Evolutionary conservation across 306 rosid genomes (phyloP).

Genomic region (Morella rubra): DNA sequence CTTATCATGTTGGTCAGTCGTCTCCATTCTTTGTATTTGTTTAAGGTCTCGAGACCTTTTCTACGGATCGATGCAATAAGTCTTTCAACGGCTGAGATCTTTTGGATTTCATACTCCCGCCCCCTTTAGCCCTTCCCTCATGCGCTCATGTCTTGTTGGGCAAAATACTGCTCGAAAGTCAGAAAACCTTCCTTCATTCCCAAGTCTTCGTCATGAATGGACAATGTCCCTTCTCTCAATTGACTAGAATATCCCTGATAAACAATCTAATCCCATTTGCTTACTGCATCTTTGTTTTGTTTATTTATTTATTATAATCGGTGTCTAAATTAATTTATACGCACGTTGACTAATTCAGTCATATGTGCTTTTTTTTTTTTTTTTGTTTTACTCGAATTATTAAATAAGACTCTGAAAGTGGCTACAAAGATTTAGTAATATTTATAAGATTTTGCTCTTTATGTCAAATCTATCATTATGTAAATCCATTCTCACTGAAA

Average conservation of each 20-base stretch:
- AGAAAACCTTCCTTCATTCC: conserved; percentile 14
- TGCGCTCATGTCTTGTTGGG: background rate
- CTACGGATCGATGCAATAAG: background rate
- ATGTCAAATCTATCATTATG: too few species aligned
- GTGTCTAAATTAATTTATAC: too few species aligned
- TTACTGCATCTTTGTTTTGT: too few species aligned
- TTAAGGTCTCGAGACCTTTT: background rate
- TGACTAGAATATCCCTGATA: conserved; percentile 11
- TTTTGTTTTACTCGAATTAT: too few species aligned
- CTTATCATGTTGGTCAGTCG: background rate
- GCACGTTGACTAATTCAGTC: too few species aligned
- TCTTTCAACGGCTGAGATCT: background rate
- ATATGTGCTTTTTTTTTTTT: too few species aligned
- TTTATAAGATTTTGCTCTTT: too few species aligned
- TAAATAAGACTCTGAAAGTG: too few species aligned
- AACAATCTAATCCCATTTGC: background rate
- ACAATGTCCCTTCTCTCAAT: background rate
- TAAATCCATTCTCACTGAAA: too few species aligned
- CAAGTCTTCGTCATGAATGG: conserved; percentile 3
- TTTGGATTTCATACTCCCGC: background rate
- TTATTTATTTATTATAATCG: too few species aligned
- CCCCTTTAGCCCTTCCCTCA: background rate
- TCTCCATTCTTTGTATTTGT: background rate
- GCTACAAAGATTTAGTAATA: too few species aligned
- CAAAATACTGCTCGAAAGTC: background rate